phyloP scores from a whole-genome alignment of 2,329 filamentous ascomycete genomes.

The Fusarium xyrophilum region DNA sequence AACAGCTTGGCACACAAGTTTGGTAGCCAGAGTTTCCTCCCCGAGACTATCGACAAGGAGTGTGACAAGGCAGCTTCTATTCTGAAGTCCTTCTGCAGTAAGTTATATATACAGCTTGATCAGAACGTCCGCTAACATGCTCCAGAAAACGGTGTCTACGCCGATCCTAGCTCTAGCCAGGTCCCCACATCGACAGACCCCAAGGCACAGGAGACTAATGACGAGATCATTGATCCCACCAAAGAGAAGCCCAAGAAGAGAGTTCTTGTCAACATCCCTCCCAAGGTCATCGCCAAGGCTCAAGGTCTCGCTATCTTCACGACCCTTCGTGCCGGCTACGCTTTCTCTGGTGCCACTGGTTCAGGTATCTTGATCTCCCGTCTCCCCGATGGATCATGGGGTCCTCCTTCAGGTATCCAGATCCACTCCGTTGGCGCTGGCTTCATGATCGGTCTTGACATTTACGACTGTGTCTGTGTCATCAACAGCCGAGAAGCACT shows the following conservation, averaged over 20 bases:
- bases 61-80: slow-evolving; percentile 90
- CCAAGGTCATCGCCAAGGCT: slow-evolving; percentile 68
- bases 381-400: slow-evolving; percentile 73
- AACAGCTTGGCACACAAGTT: slow-evolving; percentile 84
- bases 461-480: slow-evolving; percentile 88
- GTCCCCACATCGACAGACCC: slow-evolving; percentile 44
- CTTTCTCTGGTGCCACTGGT: slow-evolving; percentile 70
- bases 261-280: slow-evolving; percentile 62
- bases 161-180: slow-evolving; percentile 44
- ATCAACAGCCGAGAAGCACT: slow-evolving; percentile 81
- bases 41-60: slow-evolving; percentile 84
- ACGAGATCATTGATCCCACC: slow-evolving; percentile 43
- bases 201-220: slow-evolving; percentile 41
- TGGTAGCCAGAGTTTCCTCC: slow-evolving; percentile 85
- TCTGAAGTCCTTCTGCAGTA: slow-evolving; percentile 84
- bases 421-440: slow-evolving; percentile 81
- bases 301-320: slow-evolving; percentile 77
- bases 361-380: slow-evolving; percentile 70
- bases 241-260: slow-evolving; percentile 53
- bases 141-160: slow-evolving; percentile 61
- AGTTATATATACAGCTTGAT: slow-evolving; percentile 39
- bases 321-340: slow-evolving; percentile 70
- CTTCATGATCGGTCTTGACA: slow-evolving; percentile 82
- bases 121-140: slow-evolving; percentile 1
- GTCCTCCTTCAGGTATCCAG: slow-evolving; percentile 81